Percentiles rank a stretch among this genome's conserved stretches.
phyloP scores from a whole-genome alignment of 169 alveolate genomes.

The Cryptosporidium ubiquitum region DNA sequence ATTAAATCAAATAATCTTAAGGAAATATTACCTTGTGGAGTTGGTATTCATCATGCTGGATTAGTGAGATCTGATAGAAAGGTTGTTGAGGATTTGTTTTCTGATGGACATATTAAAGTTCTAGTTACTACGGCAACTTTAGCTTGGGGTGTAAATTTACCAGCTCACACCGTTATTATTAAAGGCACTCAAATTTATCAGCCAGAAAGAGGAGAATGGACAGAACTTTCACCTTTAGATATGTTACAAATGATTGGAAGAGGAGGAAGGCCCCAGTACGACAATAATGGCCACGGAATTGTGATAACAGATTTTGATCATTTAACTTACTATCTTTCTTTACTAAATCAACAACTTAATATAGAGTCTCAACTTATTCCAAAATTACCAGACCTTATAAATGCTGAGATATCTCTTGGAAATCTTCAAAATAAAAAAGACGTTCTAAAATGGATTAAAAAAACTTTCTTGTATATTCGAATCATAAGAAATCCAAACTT shows the following conservation, averaged over 20 bases:
- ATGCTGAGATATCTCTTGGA: conserved; percentile 98
- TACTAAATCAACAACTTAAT: conserved; percentile 96
- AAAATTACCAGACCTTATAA: conserved; percentile 94
- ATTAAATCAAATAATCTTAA: conserved; percentile 89
- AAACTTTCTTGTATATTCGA: conserved; percentile 96
- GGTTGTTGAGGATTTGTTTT: conserved; percentile 97
- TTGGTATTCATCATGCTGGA: conserved; percentile 99
- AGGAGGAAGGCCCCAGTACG: conserved; percentile 99
- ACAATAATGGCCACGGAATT: conserved; percentile 98
- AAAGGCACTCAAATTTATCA: conserved; percentile 99
- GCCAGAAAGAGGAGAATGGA: conserved; percentile 97
- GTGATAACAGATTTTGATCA: conserved; percentile 95
- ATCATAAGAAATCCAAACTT: conserved; percentile 90
- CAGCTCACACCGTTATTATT: conserved; percentile 99
- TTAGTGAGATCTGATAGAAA: conserved; percentile 95
- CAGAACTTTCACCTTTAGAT: conserved; percentile 97
- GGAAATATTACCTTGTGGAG: conserved; percentile 97
- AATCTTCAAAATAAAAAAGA: conserved; percentile 93
- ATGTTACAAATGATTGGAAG: conserved; percentile 99
- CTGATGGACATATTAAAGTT: conserved; percentile 95
- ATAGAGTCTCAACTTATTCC: conserved; percentile 95
- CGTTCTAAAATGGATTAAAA: conserved; percentile 97
- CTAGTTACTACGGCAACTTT: conserved; percentile 99
- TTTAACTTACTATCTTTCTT: conserved; percentile 94
- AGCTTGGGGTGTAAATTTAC: conserved; percentile 99